phyloP scores from a whole-genome alignment of 257 asterid species.

The Solanum arcanum region DNA sequence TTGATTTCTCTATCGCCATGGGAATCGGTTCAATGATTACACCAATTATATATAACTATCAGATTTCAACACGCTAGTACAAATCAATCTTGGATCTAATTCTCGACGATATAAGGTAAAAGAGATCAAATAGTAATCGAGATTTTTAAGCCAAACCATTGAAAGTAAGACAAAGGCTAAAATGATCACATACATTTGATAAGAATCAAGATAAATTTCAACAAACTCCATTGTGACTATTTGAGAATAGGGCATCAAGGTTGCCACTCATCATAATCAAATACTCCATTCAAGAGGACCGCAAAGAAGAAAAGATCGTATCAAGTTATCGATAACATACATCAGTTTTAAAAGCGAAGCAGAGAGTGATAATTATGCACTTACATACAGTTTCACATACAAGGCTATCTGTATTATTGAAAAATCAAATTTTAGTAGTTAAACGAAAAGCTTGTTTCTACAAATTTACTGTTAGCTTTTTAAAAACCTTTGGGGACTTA shows the following conservation, averaged over 20 bases:
- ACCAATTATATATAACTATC: conserved; percentile 32
- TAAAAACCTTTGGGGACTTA: too few species aligned
- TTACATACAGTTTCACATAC: conserved; percentile 70
- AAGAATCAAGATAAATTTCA: conserved; percentile 61
- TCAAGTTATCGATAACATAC: background rate
- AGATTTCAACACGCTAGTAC: background rate
- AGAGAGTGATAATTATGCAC: conserved; percentile 16
- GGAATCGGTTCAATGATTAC: conserved; percentile 51
- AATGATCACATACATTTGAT: conserved; percentile 54
- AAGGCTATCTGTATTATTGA: conserved; percentile 52
- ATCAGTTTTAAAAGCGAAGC: background rate
- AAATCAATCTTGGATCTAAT: background rate
- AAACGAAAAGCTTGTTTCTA: background rate
- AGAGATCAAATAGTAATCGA: conserved; percentile 29
- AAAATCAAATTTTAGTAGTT: conserved; percentile 5
- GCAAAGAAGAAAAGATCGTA: background rate
- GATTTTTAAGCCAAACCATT: conserved; percentile 78
- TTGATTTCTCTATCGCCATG: conserved; percentile 21
- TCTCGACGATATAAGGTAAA: background rate
- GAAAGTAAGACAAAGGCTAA: conserved; percentile 70
- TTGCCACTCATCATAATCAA: conserved; percentile 89
- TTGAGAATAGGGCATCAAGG: conserved; percentile 50
- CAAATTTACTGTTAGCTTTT: too few species aligned
- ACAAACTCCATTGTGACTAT: conserved; percentile 16
- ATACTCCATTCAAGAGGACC: conserved; percentile 81